Evolutionary conservation across 2,329 filamentous ascomycete genomes (phyloP), one percentile per base, ranked within the genome.

Genomic region (Zalaria obscura): DNA sequence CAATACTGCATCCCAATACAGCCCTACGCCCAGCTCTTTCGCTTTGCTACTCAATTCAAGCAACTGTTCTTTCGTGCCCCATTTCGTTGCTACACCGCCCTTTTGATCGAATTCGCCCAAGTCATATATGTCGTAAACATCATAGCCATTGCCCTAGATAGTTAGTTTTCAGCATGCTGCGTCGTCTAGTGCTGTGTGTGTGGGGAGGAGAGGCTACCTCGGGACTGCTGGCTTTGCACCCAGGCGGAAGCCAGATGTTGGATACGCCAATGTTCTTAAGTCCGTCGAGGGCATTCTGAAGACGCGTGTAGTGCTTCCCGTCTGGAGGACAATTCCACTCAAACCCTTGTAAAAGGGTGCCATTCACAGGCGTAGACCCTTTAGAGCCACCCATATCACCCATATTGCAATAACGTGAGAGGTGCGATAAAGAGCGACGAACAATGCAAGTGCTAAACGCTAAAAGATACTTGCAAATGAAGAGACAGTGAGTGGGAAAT

Each of bases 261-360:
- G 74, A 69, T 35, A 83, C 65, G 2, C 79, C 79, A 37, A 75
- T 69, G 2, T 67, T 63, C 50, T 75, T 73, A 2, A 83, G 63
- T 3, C 63, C 60, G 0, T 73, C 68, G 1, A 80, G 52, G 5
- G 66, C 65, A 11, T 63, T 59, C 9, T 61, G 58, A 1, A 83
- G 68, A 5, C 77, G 72, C 31, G 65, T 60, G 72, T 75, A 83
- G 57, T 83, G 78, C 38, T 66, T 65, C 33, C 72, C 63, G 48
- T 82, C 76, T 11, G 70, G 67, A 2, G 78, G 78, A 4, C 75
- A 65, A 50, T 83, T 77, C 79, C 79, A 83, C 59, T 83, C 80
- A 52, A 81, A 83, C 7, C 66, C 77, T 56, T 83, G 77, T 44
- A 83, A 69, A 59, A 83, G 73, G 40, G 74, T 72, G 33, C 49